These are phyloP conservation scores for Cladophialophora exuberans DNA, from an alignment of 2,329 filamentous ascomycete species.

Conservation along the genomic window DNA sequence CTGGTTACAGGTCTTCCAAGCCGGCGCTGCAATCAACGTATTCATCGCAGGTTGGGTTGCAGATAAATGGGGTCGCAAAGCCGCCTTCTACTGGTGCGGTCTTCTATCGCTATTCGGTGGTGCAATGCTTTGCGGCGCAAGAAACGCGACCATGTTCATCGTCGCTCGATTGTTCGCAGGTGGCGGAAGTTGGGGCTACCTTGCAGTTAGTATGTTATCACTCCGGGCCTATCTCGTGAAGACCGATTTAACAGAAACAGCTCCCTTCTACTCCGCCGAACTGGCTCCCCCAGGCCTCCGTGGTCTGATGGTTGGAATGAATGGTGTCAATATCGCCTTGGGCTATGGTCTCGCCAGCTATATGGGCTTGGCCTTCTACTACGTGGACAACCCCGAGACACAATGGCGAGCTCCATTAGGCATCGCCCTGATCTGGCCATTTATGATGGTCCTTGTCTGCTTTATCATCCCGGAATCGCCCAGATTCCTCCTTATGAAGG, in stretches of 20 bases:
- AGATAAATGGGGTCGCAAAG: conserved; percentile 58
- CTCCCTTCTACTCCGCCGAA: conserved; percentile 25
- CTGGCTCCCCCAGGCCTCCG: conserved; percentile 26
- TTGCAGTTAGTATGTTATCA: conserved; percentile 16
- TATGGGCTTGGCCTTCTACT: conserved; percentile 28
- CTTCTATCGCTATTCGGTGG: conserved; percentile 22
- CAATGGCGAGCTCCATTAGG: conserved; percentile 28
- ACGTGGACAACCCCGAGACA: conserved; percentile 3
- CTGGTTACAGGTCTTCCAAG: conserved; percentile 8
- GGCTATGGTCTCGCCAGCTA: conserved; percentile 26
- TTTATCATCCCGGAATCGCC: conserved; percentile 36
- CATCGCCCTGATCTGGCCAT: conserved; percentile 22
- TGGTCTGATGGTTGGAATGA: conserved; percentile 29
- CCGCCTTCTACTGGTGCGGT: conserved; percentile 44
- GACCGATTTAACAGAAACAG: not conserved
- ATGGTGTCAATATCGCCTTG: conserved; percentile 28
- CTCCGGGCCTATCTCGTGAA: not conserved
- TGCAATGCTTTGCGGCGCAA: conserved; percentile 14
- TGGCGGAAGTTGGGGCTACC: conserved; percentile 22
- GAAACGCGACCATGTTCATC: conserved; percentile 23
- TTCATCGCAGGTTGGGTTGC: conserved; percentile 34
- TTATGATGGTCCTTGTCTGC: conserved; percentile 31
- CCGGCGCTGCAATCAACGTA: conserved; percentile 25
- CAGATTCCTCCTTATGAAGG: conserved; percentile 36
- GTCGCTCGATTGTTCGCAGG: conserved; percentile 24